Evolutionary conservation across 2,329 filamentous ascomycete species (phyloP).

Genomic region (Hypoxylon sp.): DNA sequence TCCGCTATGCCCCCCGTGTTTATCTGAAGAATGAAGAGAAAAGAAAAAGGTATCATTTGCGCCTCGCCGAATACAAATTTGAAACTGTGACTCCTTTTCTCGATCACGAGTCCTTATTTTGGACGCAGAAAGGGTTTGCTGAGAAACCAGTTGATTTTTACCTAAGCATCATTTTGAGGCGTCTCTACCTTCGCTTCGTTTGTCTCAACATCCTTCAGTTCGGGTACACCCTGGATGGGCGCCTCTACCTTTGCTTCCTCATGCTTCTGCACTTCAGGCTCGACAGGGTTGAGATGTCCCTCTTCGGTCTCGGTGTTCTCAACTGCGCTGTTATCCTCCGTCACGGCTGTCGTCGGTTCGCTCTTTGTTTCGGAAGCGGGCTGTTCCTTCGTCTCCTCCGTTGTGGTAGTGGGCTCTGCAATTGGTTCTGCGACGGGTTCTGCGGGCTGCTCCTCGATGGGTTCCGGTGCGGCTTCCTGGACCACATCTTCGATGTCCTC

Average conservation of each 20-base stretch:
- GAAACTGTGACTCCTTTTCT: constrained; percentile 16
- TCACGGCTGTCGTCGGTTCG: constrained; percentile 4
- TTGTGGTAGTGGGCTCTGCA: neutral
- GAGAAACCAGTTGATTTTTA: neutral
- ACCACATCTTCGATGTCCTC: constrained; percentile 43
- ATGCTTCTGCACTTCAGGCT: constrained; percentile 1
- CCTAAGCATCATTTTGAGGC: constrained; percentile 6
- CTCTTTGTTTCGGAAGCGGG: neutral
- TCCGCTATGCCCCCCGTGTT: constrained; percentile 18
- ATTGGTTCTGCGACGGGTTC: constrained; percentile 17
- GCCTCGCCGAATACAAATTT: constrained; percentile 36
- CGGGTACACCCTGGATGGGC: neutral
- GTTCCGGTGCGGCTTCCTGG: constrained; percentile 27
- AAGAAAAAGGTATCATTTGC: constrained; percentile 40
- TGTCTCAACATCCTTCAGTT: constrained; percentile 9
- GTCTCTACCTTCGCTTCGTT: constrained; percentile 9
- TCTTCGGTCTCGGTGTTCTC: constrained; percentile 14
- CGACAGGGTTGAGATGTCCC: constrained; percentile 9
- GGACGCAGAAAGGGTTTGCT: neutral
- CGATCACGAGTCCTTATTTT: neutral
- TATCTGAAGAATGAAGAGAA: constrained; percentile 7
- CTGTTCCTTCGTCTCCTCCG: constrained; percentile 15
- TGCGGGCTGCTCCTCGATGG: neutral
- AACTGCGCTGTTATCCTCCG: constrained; percentile 3
- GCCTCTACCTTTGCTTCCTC: constrained; percentile 5